Conservation (phyloP, 108 stramenopile species). For the Bacterosira constricta region DNA sequence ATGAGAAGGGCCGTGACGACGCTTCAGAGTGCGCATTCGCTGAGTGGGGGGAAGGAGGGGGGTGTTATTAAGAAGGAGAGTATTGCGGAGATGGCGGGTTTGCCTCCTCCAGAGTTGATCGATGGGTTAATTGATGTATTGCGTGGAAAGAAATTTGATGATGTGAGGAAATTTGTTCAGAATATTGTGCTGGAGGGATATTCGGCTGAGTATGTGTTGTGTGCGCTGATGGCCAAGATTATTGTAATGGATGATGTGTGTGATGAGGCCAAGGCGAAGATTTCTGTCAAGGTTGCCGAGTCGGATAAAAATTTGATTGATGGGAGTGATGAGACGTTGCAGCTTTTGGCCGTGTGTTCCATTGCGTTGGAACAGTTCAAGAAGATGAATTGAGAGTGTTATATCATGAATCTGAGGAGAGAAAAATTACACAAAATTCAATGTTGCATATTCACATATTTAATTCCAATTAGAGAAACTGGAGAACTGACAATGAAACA, state of each 20-base stretch:
- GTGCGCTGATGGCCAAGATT: conserved; percentile 58
- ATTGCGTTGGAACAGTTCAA: conserved; percentile 67
- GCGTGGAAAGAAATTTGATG: conserved; percentile 51
- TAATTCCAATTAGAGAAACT: neutral
- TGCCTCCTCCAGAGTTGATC: conserved; percentile 68
- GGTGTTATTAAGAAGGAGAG: conserved; percentile 54
- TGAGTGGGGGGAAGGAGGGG: conserved; percentile 57
- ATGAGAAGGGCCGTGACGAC: conserved; percentile 98
- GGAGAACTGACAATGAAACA: too few species aligned
- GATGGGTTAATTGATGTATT: conserved; percentile 59
- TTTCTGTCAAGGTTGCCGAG: conserved; percentile 88
- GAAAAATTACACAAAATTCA: neutral
- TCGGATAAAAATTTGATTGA: conserved; percentile 93
- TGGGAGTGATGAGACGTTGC: conserved; percentile 95
- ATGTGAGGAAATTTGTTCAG: conserved; percentile 75
- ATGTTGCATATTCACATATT: neutral
- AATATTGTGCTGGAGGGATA: conserved; percentile 86
- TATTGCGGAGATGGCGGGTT: conserved; percentile 79
- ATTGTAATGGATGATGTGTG: conserved; percentile 53
- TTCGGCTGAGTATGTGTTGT: conserved; percentile 78
- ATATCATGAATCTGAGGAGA: too few species aligned
- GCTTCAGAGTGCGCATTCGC: conserved; percentile 90
- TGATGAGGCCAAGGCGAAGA: conserved; percentile 85
- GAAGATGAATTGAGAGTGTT: conserved; percentile 22
- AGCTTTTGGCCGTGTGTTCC: conserved; percentile 90